Base-by-base conservation (phyloP, 371 early-diverging fungal species). In the Fennellomyces sp. region DNA sequence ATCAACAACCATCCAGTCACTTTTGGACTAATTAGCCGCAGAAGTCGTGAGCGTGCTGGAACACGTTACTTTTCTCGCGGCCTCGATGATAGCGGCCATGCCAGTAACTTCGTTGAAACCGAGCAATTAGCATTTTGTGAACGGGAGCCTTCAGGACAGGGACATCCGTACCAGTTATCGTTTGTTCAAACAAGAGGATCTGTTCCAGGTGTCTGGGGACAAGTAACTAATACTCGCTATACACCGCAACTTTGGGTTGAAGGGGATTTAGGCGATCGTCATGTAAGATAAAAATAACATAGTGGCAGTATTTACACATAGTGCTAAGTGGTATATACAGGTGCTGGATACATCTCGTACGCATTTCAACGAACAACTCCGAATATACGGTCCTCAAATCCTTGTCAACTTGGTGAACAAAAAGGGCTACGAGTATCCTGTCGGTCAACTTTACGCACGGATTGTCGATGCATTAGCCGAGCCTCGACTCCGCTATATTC, bases 31-130 rank as follows among this genome's bases (percentile, higher is more conserved):
- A 80, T 96, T 15, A 88, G 94, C 25, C 83, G 97, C 13, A 84
- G 96, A 21, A 88, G 88, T 36, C 82, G 87, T 39, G 87, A 86
- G 53, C 86, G 95, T 52, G 86, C 85, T 49, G 80, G 80, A 19
- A 89, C 97, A 2, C 91, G 99, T 33, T 99, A 93, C 72, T 93
- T 96, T 70, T 87, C 91, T 11, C 88, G 99, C 36, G 99, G 99
- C 11, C 77, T 95, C 5, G 96, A 99, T 76, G 84, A 83, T 33
- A 58, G 86, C 15, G 99, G 99, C 25, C 83, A 95, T 64, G 96
- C 92, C 7, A 90, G 98, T 29, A 99, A 99, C 73, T 96, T 88
- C 79, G 99, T 97, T 5, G 99, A 99, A 70, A 99, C 99, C 0
- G 99, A 99, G 70, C 97, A 99, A 70, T 70, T 97, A 51, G 65